Evolutionary conservation across 192 early-diverging fungal genomes (phyloP).

Genomic region (Haplosporangium gracile): DNA sequence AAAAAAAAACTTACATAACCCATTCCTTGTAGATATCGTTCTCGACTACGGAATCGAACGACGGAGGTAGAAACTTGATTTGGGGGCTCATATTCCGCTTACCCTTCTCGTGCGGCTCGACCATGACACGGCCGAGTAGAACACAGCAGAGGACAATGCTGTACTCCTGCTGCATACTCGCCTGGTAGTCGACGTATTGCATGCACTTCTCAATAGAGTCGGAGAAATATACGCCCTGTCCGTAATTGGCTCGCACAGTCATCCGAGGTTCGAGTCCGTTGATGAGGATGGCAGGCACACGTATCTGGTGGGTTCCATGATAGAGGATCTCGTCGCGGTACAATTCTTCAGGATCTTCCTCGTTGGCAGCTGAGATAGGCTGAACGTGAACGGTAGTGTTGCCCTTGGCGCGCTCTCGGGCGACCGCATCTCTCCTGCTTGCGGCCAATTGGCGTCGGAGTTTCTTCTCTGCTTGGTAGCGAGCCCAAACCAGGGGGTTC

Average conservation of each 20-base stretch:
- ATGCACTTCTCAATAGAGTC: constrained; percentile 53
- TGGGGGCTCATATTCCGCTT: constrained; percentile 3
- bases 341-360: constrained; percentile 21
- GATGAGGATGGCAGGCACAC: constrained; percentile 30
- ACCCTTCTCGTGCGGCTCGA: constrained; percentile 27
- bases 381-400: not conserved
- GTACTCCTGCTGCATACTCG: constrained; percentile 31
- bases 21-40: constrained; percentile 45
- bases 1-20: constrained; percentile 41
- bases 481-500: constrained; percentile 35
- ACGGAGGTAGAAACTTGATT: constrained; percentile 34
- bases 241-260: constrained; percentile 40
- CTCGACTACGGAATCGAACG: constrained; percentile 34
- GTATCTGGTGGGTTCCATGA: constrained; percentile 28
- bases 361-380: not conserved
- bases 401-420: not conserved
- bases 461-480: constrained; percentile 41
- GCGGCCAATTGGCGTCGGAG: constrained; percentile 20
- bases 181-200: constrained; percentile 41
- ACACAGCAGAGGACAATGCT: constrained; percentile 43
- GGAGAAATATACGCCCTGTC: constrained; percentile 48
- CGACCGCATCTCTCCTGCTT: not conserved
- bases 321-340: constrained; percentile 49
- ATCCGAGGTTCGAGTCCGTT: constrained; percentile 44
- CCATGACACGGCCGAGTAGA: constrained; percentile 29